Base-by-base conservation (phyloP, 257 asterid genomes). In the Marsdenia floribunda region DNA sequence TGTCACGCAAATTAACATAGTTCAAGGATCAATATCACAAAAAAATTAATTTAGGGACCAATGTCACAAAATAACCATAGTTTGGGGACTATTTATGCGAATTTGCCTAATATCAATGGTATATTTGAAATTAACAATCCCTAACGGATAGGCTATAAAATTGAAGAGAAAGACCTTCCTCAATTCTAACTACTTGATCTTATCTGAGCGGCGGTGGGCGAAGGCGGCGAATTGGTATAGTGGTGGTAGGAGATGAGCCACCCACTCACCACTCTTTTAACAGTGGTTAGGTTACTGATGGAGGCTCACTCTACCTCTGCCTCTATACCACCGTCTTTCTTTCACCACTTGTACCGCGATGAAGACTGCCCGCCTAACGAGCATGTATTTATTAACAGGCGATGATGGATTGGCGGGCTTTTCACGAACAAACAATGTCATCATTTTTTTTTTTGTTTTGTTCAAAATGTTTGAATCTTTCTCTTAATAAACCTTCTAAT, bases 291-390 rank as follows among this genome's bases (percentile, higher is more conserved):
- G 72, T 53, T 81, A 87, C 24, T 65, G 85, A 46, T 4, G 90
- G 90, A 68, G 87, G 89, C 86, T 81, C 82, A 29, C 49, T 35
- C 24, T 58, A 75, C 49, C 61, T 44, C 13, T 1, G n/a, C 15
- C 38, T 13, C 72, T 50, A 47, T n/a, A 26, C 69, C 63, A 3
- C 18, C 37, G 35, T 37, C 37, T 57, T 16, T 65, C 70, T 72
- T 63, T 73, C 73, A 53, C 87, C 67, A 77, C 80, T 75, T 80
- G 69, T 70, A 61, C 81, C 78, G 95, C 86, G 81, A 83, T 89
- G 95, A 89, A 83, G 92, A 87, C 90, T 89, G 92, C 87, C 85
- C 68, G 95, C 92, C 24, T 63, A 55, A 90, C 78, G 81, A 89
- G 89, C 88, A 79, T 46, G 52, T 66, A 60, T 67, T 57, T 1